Base-by-base conservation (phyloP, 441 rosid species). In the Sinapis alba region DNA sequence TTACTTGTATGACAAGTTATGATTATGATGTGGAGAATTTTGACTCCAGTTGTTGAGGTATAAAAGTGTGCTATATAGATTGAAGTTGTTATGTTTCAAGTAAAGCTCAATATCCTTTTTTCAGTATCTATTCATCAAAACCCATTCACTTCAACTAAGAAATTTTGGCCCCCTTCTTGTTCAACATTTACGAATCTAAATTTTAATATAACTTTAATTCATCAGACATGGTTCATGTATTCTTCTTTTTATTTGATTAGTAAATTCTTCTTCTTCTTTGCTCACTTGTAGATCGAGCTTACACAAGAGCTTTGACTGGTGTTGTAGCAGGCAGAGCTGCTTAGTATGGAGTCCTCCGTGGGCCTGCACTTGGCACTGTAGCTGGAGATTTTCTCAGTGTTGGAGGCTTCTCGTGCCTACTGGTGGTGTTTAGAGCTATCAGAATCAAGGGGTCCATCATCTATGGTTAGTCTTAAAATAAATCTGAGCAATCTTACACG, bases 361-460 rank as follows among this genome's bases (percentile, higher is more conserved):
- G n/a, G n/a, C n/a, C n/a, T n/a, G n/a, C n/a, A n/a, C n/a, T n/a
- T n/a, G n/a, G n/a, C n/a, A n/a, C n/a, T n/a, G n/a, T n/a, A n/a
- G n/a, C n/a, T n/a, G n/a, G n/a, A n/a, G n/a, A n/a, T n/a, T n/a
- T n/a, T n/a, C n/a, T 90, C 56, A 84, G 84, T 89, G 41, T 84
- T 91, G 81, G 94, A 93, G 82, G 91, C 97, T 50, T 88, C 93
- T 73, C 89, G 90, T 57, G 92, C 95, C 13, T 90, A 87, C 76
- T 89, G 96, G 45, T 12, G 3, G 95, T 73, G 83, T 74, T 85
- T 82, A 80, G 90, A 93, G 80, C 84, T 73, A 41, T 83, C 87
- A 61, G 92, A 87, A 68, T 83, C 85, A 32, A 78, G 87, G 50
- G 93, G 90, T 65, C 84, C 92, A 5, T 88, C 93, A 1, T 90